Percentiles rank a stretch among this genome's conserved stretches.
Conservation (phyloP, 2,329 filamentous ascomycete genomes). For the Anthostomella pinea region DNA sequence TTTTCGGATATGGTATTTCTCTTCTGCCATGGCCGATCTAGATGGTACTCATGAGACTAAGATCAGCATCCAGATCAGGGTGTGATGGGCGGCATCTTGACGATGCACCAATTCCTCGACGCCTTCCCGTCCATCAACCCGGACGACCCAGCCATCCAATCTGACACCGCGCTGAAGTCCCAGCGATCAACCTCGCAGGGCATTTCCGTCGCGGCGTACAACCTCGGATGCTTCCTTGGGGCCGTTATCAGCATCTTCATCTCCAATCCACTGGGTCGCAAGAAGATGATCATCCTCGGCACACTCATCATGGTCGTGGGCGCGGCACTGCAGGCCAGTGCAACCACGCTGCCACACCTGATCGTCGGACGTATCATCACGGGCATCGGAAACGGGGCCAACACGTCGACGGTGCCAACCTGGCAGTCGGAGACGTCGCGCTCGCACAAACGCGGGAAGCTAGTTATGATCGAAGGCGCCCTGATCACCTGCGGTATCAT, state of each 20-base stretch:
- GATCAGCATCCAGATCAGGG: conserved; percentile 58
- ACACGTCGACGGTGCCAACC: conserved; percentile 50
- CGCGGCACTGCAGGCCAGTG: conserved; percentile 41
- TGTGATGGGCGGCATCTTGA: conserved; percentile 73
- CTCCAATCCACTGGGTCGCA: conserved; percentile 56
- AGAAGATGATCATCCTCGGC: conserved; percentile 55
- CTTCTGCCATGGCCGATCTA: conserved; percentile 1
- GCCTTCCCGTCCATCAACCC: conserved; percentile 55
- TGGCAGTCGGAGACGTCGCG: conserved; percentile 61
- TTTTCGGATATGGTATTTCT: conserved; percentile 53
- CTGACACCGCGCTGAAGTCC: conserved; percentile 32
- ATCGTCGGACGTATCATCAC: conserved; percentile 52
- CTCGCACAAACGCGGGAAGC: conserved; percentile 55
- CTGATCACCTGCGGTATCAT: conserved; percentile 57
- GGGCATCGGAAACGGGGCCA: conserved; percentile 41
- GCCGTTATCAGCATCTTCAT: conserved; percentile 45
- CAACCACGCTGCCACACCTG: conserved; percentile 48
- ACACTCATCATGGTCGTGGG: conserved; percentile 57
- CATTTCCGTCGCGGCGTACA: conserved; percentile 55
- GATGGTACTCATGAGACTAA: conserved; percentile 6
- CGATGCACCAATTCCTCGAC: conserved; percentile 58
- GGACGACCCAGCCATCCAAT: conserved; percentile 30
- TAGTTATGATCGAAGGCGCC: conserved; percentile 60
- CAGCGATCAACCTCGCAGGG: conserved; percentile 49
- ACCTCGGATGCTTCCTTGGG: conserved; percentile 57